Evolutionary conservation across 345 rosid species (phyloP).

Genomic region (Sonneratia caseolaris): DNA sequence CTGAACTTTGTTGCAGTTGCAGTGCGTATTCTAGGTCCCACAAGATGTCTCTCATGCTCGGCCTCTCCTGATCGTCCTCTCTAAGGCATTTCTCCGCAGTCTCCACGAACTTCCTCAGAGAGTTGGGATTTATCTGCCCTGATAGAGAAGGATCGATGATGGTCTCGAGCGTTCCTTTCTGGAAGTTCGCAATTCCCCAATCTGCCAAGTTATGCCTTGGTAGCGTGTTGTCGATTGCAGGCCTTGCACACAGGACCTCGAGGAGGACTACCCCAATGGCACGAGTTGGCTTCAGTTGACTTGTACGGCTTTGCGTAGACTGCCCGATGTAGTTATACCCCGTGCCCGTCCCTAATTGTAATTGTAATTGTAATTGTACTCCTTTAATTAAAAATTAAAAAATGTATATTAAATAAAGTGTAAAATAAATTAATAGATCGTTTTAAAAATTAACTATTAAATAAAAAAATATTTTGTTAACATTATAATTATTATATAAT

Average conservation of each 20-base stretch:
- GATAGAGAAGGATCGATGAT: conserved; percentile 33
- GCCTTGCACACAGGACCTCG: conserved; percentile 46
- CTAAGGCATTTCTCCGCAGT: conserved; percentile 49
- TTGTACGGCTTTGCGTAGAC: neutral
- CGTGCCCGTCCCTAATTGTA: too few species aligned
- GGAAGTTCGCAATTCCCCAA: conserved; percentile 27
- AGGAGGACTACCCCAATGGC: conserved; percentile 37
- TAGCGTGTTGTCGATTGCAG: conserved; percentile 23
- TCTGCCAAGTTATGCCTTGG: conserved; percentile 43
- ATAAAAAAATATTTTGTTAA: too few species aligned
- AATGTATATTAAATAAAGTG: too few species aligned
- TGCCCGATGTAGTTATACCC: too few species aligned
- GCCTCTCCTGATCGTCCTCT: conserved; percentile 37
- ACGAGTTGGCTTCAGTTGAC: neutral
- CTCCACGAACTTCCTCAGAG: conserved; percentile 38
- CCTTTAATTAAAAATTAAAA: too few species aligned
- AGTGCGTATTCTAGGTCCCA: conserved; percentile 49
- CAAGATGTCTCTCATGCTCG: conserved; percentile 45
- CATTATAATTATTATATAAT: too few species aligned
- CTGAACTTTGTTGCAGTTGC: conserved; percentile 27
- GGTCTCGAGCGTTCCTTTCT: conserved; percentile 27
- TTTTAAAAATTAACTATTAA: too few species aligned
- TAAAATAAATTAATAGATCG: too few species aligned
- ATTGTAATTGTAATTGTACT: too few species aligned
- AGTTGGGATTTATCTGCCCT: conserved; percentile 26